Evolutionary conservation across 306 rosid genomes (phyloP), one percentile per base, ranked within the genome.

Genomic region (Vachellia pachyceras): DNA sequence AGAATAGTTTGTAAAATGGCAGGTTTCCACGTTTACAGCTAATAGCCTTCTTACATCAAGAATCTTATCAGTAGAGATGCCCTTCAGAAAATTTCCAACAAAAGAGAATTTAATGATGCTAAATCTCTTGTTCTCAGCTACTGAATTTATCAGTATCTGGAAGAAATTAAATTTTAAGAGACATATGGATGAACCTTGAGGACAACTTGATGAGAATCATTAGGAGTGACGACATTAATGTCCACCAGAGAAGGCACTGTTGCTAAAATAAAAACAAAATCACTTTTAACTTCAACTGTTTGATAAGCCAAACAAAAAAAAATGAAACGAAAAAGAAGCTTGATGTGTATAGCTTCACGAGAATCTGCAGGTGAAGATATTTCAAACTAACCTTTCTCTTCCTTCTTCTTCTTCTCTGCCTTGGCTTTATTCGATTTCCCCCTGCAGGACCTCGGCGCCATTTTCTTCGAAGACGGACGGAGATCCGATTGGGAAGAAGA

Each of bases 21-120:
- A 95, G 39, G 99, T 95, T 44, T 91, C 96, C 69, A 90, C 92
- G 75, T 95, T 90, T 74, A 85, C 92, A 85, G 97, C 99, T 85
- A 95, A 79, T 50, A 95, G 86, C 79, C 89, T 90, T 55, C 87
- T 93, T 3, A 91, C 94, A 89, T 95, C 99, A 7, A 91, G 93
- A 81, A 95, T 93, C 95, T 86, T 95, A 81, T 95, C 98, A 39
- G 99, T 93, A 40, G 93, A 90, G 92, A 95, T 95, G 69, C 97
- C 98, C 99, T 93, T 88, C 79, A 67, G 22, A 45, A 80, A 74
- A 45, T 40, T 5, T 57, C 54, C 57, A 70, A 37, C 54, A 77
- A 45, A 29, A 68, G 58, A 35, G 67, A 7, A 13, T 33, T 77
- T 35, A 46, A 41, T 67, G 3, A 22, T 46, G 8, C 13, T n/a